phyloP scores from a whole-genome alignment of 176 grass and related monocot species.

The Ensete ventricosum region DNA sequence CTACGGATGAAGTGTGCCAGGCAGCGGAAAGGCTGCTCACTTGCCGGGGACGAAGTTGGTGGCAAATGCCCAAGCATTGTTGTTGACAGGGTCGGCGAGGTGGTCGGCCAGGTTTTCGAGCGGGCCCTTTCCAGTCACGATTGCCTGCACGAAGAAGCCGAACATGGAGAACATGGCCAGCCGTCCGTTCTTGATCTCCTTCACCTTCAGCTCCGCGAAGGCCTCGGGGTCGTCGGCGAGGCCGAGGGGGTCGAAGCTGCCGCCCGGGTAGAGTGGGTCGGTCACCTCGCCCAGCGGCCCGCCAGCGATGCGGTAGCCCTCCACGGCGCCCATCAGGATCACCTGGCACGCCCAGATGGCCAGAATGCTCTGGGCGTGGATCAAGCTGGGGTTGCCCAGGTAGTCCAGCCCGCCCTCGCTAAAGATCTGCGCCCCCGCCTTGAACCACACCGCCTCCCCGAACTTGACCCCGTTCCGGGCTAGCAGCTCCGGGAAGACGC shows the following conservation, averaged over 20 bases:
- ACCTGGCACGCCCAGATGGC: constrained; percentile 82
- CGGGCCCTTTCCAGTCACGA: constrained; percentile 79
- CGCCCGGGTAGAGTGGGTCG: constrained; percentile 74
- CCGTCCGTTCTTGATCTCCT: constrained; percentile 84
- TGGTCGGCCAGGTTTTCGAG: constrained; percentile 87
- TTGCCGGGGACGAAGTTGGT: constrained; percentile 92
- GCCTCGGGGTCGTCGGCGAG: constrained; percentile 77
- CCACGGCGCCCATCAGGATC: constrained; percentile 73
- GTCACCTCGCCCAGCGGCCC: constrained; percentile 70
- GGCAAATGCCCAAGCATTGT: constrained; percentile 85
- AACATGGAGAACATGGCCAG: constrained; percentile 98
- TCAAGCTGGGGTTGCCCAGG: constrained; percentile 71
- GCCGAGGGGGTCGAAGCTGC: constrained; percentile 72
- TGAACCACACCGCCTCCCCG: constrained; percentile 93
- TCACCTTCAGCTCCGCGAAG: constrained; percentile 74
- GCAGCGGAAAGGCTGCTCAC: constrained; percentile 4
- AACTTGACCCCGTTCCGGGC: constrained; percentile 14
- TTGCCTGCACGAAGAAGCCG: constrained; percentile 75
- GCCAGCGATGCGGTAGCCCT: constrained; percentile 73
- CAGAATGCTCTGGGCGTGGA: constrained; percentile 84
- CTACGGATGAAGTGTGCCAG: constrained; percentile 73
- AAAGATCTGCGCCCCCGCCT: constrained; percentile 71
- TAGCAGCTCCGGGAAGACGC: too few relatives aligned
- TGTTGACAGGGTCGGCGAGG: constrained; percentile 83
- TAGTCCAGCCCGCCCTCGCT: constrained; percentile 83